Percentiles rank a stretch among this genome's conserved stretches.
These are phyloP conservation scores for Wickerhamiella sorbophila DNA, from an alignment of 805 yeast genomes.

Conservation along the genomic window DNA sequence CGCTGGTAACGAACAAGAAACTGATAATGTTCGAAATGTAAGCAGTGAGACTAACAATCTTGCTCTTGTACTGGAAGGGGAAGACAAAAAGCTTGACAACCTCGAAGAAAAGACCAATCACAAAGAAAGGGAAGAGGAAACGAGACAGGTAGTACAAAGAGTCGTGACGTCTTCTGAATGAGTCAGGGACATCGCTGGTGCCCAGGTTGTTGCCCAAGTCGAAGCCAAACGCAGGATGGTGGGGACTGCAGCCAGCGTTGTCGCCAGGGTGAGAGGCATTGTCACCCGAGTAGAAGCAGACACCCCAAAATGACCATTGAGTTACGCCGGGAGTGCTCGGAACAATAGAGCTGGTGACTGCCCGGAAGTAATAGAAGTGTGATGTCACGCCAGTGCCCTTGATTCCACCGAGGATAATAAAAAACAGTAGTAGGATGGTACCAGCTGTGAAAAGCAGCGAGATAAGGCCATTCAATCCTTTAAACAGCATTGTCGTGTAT, in stretches of 20 bases:
- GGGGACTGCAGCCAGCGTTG: slow-evolving; percentile 37
- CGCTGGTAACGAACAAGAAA: slow-evolving; percentile 30
- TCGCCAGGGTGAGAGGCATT: slow-evolving; percentile 32
- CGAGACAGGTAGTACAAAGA: slow-evolving; percentile 54
- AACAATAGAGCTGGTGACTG: slow-evolving; percentile 45
- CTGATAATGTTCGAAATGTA: slow-evolving; percentile 18
- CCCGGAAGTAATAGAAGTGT: slow-evolving; percentile 66
- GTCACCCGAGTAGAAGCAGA: slow-evolving; percentile 32
- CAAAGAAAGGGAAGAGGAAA: slow-evolving; percentile 49
- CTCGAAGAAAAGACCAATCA: slow-evolving; percentile 43
- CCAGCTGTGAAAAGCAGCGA: slow-evolving; percentile 28
- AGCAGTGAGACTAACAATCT: slow-evolving; percentile 20
- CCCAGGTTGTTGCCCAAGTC: slow-evolving; percentile 69
- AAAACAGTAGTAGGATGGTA: slow-evolving; percentile 40
- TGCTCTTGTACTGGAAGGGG: slow-evolving; percentile 16
- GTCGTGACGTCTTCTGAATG: slow-evolving; percentile 35
- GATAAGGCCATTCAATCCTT: slow-evolving; percentile 9
- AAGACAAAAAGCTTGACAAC: slow-evolving; percentile 32
- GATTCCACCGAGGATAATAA: slow-evolving; percentile 54
- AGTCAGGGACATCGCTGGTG: slow-evolving; percentile 36
- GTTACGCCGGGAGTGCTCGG: slow-evolving; percentile 30
- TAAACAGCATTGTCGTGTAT: neutral
- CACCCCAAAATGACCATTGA: slow-evolving; percentile 76
- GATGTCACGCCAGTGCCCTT: slow-evolving; percentile 40
- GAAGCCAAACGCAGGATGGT: slow-evolving; percentile 67